Base-by-base conservation (phyloP, 345 rosid genomes). In the Citrus cavaleriei region DNA sequence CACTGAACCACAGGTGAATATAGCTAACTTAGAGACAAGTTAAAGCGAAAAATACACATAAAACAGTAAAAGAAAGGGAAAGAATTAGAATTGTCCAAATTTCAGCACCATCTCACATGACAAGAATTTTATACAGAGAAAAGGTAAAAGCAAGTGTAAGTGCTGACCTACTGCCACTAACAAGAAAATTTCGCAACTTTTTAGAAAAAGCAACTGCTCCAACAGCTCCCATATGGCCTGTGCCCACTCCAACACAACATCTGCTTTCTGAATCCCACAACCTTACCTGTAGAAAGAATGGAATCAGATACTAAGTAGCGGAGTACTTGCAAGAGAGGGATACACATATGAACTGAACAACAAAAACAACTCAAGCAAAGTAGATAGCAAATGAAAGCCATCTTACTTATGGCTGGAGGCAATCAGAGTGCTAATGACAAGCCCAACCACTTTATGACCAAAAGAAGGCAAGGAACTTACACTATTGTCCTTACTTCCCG, bases 171-270 rank as follows among this genome's bases (percentile, higher is more conserved):
- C 98, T 94, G 68, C 95, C 99, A 81, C 95, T 92, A 79, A 96
- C 93, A 83, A 96, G 88, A 83, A 96, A 96, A 80, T 84, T 88
- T 24, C 55, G 81, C 72, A 60, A 69, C 84, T 85, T 96, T 84
- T 90, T 96, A 7, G 99, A 88, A 83, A 96, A 94, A 78, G 97
- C 92, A 79, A 96, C 88, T 67, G 99, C 97, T 80, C 91, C 95
- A 73, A 96, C 92, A 57, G 96, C 97, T 42, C 92, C 97, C 90
- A 85, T 90, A 87, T 96, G 99, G 73, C 99, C 97, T 18, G 79
- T 83, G 70, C 97, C 99, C 81, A 96, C 80, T 83, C 98, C 98
- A 82, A 96, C 77, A 80, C 99, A 96, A 76, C 86, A 77, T 84
- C 83, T 84, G 79, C 80, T 85, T 68, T 87, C 89, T 78, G 94